Conservation (phyloP, 129 eudicot species). For the Centrapalus pauciflorus region DNA sequence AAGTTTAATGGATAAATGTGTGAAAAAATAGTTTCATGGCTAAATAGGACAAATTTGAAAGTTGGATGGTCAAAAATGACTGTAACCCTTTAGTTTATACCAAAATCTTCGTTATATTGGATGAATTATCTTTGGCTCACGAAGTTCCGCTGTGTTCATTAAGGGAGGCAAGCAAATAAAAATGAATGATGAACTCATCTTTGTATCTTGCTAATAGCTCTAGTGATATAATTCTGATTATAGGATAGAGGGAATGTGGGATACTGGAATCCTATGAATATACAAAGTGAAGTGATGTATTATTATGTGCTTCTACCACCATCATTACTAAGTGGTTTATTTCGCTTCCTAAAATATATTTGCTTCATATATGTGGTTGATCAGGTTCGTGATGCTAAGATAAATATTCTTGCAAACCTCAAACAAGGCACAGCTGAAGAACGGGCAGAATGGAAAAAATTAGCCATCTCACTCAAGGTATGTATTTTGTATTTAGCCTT, state of each 20-base stretch:
- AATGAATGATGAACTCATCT: neutral
- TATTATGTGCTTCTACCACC: neutral
- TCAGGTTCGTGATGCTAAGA: slow-evolving; percentile 89
- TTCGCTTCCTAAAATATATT: neutral
- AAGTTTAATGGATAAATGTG: too few species aligned
- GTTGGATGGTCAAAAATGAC: too few species aligned
- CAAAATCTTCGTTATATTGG: neutral
- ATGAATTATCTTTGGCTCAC: neutral
- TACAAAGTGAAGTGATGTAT: neutral
- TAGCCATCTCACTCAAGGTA: slow-evolving; percentile 76
- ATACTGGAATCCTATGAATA: neutral
- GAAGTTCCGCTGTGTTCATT: neutral
- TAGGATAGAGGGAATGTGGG: too few species aligned
- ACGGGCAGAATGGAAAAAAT: slow-evolving; percentile 64
- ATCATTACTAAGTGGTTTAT: neutral
- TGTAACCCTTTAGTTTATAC: too few species aligned
- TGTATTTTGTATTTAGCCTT: neutral
- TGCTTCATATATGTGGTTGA: slow-evolving; percentile 11
- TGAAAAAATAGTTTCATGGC: too few species aligned
- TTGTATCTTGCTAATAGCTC: neutral
- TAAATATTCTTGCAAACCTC: slow-evolving; percentile 71
- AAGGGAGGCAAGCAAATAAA: neutral
- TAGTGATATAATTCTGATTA: neutral
- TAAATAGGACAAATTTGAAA: too few species aligned
- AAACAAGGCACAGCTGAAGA: slow-evolving; percentile 74